These are phyloP conservation scores for Wickerhamiella musiphila DNA, from an alignment of 805 yeast species.

Conservation along the genomic window DNA sequence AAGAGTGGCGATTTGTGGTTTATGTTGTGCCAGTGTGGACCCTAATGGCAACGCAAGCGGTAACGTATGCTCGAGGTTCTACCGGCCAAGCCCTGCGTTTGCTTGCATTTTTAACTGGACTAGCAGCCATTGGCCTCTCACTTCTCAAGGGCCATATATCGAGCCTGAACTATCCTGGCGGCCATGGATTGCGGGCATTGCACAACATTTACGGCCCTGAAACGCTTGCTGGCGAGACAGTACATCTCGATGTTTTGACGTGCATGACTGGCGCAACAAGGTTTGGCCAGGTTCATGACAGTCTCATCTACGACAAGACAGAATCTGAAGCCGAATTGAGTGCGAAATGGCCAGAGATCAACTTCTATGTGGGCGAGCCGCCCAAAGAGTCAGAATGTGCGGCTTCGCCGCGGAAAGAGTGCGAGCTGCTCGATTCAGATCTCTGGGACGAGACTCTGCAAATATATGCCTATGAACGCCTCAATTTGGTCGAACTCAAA, in stretches of 20 bases:
- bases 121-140: conserved; percentile 27
- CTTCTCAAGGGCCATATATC: conserved; percentile 43
- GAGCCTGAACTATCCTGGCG: conserved; percentile 77
- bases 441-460: too few species aligned
- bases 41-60: conserved; percentile 27
- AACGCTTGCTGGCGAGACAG: conserved; percentile 16
- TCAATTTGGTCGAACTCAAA: too few species aligned
- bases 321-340: conserved; percentile 31
- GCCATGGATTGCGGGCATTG: conserved; percentile 42
- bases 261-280: conserved; percentile 78
- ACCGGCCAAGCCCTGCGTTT: conserved; percentile 16
- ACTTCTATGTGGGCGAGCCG: too few species aligned
- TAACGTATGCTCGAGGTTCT: conserved; percentile 5
- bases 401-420: too few species aligned
- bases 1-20: conserved; percentile 83
- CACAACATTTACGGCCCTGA: too few species aligned
- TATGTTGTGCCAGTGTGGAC: conserved; percentile 59
- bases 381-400: too few species aligned
- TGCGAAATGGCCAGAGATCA: conserved; percentile 31
- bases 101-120: conserved; percentile 20
- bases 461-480: too few species aligned
- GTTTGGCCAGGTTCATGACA: conserved; percentile 40
- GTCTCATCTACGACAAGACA: conserved; percentile 52
- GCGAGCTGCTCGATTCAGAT: too few species aligned
- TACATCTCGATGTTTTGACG: conserved; percentile 64